Percentiles rank a stretch among this genome's conserved stretches.
Conservation (phyloP, 139 green algal species). For the Eudorina sp. region DNA sequence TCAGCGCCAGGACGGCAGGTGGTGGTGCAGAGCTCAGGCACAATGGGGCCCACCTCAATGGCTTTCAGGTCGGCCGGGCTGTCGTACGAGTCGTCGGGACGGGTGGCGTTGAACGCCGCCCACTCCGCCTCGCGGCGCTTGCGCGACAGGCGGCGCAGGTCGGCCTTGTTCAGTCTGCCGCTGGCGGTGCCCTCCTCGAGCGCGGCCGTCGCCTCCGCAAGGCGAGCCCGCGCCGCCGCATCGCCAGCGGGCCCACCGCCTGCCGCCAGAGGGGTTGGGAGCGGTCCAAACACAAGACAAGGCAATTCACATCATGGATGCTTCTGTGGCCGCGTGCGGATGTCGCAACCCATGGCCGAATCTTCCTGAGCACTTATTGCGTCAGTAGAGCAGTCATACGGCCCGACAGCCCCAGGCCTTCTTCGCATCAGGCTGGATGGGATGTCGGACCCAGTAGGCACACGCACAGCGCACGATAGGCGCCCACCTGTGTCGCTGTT, state of each 20-base stretch:
- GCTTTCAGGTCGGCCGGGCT: constrained; percentile 73
- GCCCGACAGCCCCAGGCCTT: no score
- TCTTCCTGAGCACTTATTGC: no score
- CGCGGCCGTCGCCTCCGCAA: neutral
- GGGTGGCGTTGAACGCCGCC: constrained; percentile 77
- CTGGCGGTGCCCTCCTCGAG: constrained; percentile 44
- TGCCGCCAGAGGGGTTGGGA: neutral
- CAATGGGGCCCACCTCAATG: constrained; percentile 49
- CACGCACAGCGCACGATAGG: neutral
- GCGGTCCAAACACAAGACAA: neutral
- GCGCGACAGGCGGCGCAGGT: constrained; percentile 70
- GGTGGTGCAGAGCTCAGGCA: no score
- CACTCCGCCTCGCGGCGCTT: constrained; percentile 79
- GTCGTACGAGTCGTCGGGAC: constrained; percentile 76
- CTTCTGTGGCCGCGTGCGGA: no score
- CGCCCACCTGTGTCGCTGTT: constrained; percentile 17
- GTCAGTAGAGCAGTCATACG: no score
- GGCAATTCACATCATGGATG: neutral
- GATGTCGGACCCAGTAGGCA: no score
- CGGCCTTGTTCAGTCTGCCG: constrained; percentile 67
- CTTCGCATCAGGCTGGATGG: no score
- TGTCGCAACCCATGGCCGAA: no score
- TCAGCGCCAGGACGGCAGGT: no score
- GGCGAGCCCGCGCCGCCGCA: constrained; percentile 8
- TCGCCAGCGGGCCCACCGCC: neutral